Evolutionary conservation across 768 basidiomycete species (phyloP), one percentile per base, ranked within the genome.

Genomic region (Boletus rubropictus): DNA sequence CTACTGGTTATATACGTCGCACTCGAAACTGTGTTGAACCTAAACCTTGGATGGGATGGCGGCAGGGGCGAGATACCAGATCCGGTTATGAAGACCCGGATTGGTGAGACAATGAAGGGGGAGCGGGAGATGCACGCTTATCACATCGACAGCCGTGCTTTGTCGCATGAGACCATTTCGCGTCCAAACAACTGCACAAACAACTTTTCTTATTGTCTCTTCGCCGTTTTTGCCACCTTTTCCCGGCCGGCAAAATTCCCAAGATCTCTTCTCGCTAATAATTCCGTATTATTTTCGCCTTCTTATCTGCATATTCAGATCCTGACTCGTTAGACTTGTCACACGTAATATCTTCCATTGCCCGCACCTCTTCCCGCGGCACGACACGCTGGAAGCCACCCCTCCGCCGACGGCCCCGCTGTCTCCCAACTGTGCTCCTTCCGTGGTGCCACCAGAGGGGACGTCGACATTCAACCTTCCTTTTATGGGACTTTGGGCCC

Each of bases 1-100:
- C 59, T 61, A 68, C 68, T 63, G 61, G 70, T 72, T 79, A 76
- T 80, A 80, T 79, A 79, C 69, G 66, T 62, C 51, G 57, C 49
- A 55, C 57, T 57, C 53, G 62, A 69, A 68, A 71, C 54, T 67
- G 69, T 63, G 69, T 58, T 59, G 53, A 65, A 64, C 64, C 20
- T 65, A 61, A 65, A 54, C 46, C 55, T 53, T 64, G 48, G 37
- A 49, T 48, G 53, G 44, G 38, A 57, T 43, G 39, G 28, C 43
- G 48, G 50, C 56, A 60, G 58, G 55, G 55, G 43, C 38, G 31
- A n/a, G 25, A 44, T 52, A 17, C 63, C 46, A 1, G 0, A 61
- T 63, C 51, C 12, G 63, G 61, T 10, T 5, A 36, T 12, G 53
- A 51, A 53, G 41, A 49, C 45, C 63, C 63, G 51, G 44, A 54